Conservation (phyloP, 495 filamentous ascomycete genomes). For the Tuber borchii region DNA sequence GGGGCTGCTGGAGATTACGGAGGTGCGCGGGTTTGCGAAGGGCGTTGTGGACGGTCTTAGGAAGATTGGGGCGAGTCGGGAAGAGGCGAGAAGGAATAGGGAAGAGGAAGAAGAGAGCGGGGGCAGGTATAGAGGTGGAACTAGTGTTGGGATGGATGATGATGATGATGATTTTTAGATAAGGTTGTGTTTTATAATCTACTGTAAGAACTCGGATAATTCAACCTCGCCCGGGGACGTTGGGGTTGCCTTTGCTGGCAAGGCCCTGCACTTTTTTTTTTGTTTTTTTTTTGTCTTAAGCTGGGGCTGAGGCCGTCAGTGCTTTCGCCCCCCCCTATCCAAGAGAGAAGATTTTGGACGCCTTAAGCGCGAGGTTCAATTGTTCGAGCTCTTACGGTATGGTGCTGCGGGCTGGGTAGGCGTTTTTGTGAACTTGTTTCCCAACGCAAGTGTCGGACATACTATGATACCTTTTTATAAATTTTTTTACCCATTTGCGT, state of each 20-base stretch:
- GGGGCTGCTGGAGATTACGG: slow-evolving; percentile 83
- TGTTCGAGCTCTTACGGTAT: too few species aligned
- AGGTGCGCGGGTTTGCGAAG: slow-evolving; percentile 74
- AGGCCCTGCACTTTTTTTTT: too few species aligned
- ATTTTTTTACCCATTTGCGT: not conserved
- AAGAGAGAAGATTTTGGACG: too few species aligned
- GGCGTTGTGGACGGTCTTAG: slow-evolving; percentile 83
- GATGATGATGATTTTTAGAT: slow-evolving; percentile 20
- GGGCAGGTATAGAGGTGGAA: slow-evolving; percentile 44
- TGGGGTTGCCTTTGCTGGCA: too few species aligned
- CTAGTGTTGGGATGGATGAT: slow-evolving; percentile 41
- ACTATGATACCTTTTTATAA: not conserved
- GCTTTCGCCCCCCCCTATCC: too few species aligned
- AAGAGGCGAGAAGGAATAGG: slow-evolving; percentile 52
- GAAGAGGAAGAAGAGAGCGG: slow-evolving; percentile 52
- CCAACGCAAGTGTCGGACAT: not conserved
- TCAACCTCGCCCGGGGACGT: too few species aligned
- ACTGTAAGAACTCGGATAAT: too few species aligned
- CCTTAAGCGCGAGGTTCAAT: too few species aligned
- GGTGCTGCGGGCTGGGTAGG: not conserved
- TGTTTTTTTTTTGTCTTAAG: too few species aligned
- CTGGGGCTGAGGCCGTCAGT: too few species aligned
- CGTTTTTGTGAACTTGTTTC: not conserved
- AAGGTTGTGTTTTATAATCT: not conserved
- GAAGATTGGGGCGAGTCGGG: slow-evolving; percentile 55